Conservation (phyloP, 805 yeast genomes). For the Candida tallmaniae region DNA sequence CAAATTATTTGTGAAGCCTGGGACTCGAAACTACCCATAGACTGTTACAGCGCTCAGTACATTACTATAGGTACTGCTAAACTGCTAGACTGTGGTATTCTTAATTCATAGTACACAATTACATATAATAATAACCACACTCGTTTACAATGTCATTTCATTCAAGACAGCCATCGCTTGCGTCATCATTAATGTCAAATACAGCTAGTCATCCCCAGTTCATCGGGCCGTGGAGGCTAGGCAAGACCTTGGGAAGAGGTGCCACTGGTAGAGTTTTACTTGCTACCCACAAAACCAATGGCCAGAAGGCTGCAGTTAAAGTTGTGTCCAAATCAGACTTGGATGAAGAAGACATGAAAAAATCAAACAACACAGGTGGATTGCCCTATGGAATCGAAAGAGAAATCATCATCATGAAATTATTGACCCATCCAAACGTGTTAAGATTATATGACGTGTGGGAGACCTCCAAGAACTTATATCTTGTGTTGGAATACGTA, state of each 20-base stretch:
- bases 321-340: constrained; percentile 67
- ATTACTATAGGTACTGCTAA: no score
- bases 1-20: constrained; percentile 10
- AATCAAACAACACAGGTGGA: constrained; percentile 36
- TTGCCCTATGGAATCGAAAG: constrained; percentile 95
- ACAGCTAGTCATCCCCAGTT: constrained; percentile 43
- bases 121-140: no score
- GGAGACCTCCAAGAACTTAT: constrained; percentile 91
- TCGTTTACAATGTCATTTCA: constrained; percentile 30
- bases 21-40: no score
- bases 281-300: constrained; percentile 64
- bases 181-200: constrained; percentile 49
- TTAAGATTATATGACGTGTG: constrained; percentile 94
- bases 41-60: no score
- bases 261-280: constrained; percentile 77
- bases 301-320: constrained; percentile 78
- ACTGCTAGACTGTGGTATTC: no score
- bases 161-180: constrained; percentile 58
- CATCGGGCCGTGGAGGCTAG: constrained; percentile 82
- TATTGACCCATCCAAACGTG: constrained; percentile 89
- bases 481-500: constrained; percentile 73
- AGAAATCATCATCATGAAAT: constrained; percentile 95
- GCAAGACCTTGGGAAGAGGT: constrained; percentile 76
- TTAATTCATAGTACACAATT: no score
- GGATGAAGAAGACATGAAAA: constrained; percentile 33